Percentiles rank a stretch among this genome's conserved stretches.
These are phyloP conservation scores for Acanthamoeba rhysodes DNA, from an alignment of 208 protist genomes.

Conservation along the genomic window DNA sequence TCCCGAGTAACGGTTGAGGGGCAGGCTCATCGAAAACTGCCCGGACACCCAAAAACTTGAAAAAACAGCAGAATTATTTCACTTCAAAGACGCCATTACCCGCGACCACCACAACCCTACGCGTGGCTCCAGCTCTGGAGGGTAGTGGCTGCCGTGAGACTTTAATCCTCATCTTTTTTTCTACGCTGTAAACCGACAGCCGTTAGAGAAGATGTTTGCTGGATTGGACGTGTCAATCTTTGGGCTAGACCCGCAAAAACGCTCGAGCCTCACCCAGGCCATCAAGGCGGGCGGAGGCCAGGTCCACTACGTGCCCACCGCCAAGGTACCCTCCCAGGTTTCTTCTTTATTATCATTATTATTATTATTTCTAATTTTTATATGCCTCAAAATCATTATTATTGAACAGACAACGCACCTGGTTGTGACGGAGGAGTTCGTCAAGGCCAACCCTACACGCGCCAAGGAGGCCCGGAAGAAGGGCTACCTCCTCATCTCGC, in stretches of 20 bases:
- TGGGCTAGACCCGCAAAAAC: constrained; percentile 68
- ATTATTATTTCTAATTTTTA: neutral
- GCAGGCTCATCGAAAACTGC: neutral
- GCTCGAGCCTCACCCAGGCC: neutral
- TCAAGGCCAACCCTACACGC: constrained; percentile 17
- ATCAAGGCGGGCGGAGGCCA: neutral
- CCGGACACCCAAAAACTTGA: neutral
- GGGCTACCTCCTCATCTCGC: neutral
- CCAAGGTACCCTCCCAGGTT: neutral
- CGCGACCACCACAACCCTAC: neutral
- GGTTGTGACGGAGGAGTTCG: constrained; percentile 50
- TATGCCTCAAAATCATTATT: neutral
- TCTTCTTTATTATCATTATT: neutral
- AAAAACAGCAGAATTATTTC: constrained; percentile 17
- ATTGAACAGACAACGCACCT: constrained; percentile 49
- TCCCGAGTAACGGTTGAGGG: too few relatives aligned
- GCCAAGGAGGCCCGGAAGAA: constrained; percentile 50
- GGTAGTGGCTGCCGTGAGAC: neutral
- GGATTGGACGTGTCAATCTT: constrained; percentile 38
- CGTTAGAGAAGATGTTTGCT: constrained; percentile 25
- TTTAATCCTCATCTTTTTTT: neutral
- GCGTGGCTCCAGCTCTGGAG: neutral
- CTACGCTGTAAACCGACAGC: neutral
- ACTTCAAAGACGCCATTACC: neutral
- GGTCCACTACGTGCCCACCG: constrained; percentile 59